phyloP scores from a whole-genome alignment of 2,329 filamentous ascomycete species.

The Pseudogymnoascus sp. region DNA sequence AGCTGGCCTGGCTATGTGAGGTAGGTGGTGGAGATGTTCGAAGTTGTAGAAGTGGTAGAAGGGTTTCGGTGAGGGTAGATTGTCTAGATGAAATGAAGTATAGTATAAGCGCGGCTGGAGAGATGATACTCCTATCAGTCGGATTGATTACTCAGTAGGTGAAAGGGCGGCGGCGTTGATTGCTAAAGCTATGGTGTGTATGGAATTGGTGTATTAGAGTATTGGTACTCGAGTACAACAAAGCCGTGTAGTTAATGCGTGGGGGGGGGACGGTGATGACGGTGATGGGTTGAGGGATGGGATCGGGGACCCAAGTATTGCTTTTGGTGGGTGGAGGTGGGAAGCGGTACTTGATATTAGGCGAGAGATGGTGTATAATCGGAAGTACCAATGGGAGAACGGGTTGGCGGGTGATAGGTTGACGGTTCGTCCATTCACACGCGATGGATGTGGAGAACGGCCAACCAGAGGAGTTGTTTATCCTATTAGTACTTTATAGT shows the following conservation, averaged over 20 bases:
- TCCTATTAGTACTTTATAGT: too few species aligned
- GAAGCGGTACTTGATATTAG: neutral
- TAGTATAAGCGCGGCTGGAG: neutral
- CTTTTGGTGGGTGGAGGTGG: neutral
- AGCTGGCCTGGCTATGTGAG: neutral
- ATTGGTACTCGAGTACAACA: neutral
- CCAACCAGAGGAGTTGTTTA: neutral
- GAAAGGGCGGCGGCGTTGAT: neutral
- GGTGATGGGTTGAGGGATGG: neutral
- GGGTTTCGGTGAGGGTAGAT: neutral
- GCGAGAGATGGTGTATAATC: neutral
- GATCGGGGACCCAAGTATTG: neutral
- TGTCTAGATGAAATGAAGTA: neutral
- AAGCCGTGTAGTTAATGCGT: neutral
- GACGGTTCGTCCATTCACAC: neutral
- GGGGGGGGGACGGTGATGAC: neutral
- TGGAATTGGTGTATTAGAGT: neutral
- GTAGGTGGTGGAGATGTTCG: neutral
- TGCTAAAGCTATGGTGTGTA: slow-evolving; percentile 1
- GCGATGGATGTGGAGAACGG: neutral
- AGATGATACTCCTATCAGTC: neutral
- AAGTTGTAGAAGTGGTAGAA: neutral
- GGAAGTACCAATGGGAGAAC: neutral
- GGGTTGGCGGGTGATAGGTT: neutral
- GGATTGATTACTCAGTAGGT: neutral